Conservation (phyloP, 2,329 filamentous ascomycete species). For the Apiospora aurea region DNA sequence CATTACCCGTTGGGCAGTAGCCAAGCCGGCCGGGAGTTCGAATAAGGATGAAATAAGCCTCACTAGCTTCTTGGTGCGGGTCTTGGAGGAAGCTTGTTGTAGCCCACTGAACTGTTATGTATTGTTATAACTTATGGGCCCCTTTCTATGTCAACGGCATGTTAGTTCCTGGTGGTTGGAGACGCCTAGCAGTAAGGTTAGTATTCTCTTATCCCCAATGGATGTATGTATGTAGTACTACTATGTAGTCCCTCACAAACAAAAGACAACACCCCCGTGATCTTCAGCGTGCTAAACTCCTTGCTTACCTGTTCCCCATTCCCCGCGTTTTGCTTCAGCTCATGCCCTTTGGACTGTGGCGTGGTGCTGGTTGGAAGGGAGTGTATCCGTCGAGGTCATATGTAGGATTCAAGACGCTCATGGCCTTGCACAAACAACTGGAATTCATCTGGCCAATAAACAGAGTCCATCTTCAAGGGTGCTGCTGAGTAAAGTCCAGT, state of each 20-base stretch:
- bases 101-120: not conserved
- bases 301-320: not conserved
- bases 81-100: slow-evolving; percentile 13
- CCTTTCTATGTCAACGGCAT: slow-evolving; percentile 1
- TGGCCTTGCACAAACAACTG: not conserved
- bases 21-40: not conserved
- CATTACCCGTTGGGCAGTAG: not conserved
- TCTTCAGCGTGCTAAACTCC: not conserved
- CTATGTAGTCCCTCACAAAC: no score
- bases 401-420: not conserved
- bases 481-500: not conserved
- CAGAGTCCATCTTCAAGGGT: not conserved
- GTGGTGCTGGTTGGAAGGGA: not conserved
- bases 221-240: not conserved
- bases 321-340: slow-evolving; percentile 6
- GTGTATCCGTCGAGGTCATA: not conserved
- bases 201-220: not conserved
- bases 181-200: no score
- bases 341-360: not conserved
- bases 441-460: not conserved
- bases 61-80: slow-evolving; percentile 9
- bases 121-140: not conserved
- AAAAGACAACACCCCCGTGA: no score
- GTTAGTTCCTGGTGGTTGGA: not conserved
- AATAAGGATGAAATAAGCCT: slow-evolving; percentile 9